These are phyloP conservation scores for Aspergillus fructus DNA, from an alignment of 2,329 filamentous ascomycete genomes.

Conservation along the genomic window DNA sequence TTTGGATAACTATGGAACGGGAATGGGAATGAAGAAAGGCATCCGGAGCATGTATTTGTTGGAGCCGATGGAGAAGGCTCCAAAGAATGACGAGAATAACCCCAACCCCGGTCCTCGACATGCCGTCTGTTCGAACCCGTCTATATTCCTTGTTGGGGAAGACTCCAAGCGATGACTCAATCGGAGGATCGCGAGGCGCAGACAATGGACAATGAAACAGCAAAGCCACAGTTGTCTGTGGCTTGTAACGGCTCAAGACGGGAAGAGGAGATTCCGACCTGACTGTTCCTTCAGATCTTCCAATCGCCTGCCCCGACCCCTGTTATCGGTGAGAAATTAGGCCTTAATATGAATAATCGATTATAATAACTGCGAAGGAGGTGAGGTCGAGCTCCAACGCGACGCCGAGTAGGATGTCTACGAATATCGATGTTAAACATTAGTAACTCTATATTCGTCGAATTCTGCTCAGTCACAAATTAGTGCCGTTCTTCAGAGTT, in stretches of 20 bases:
- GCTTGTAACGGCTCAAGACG: neutral
- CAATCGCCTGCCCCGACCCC: neutral
- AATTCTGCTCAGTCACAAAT: neutral
- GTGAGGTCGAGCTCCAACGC: neutral
- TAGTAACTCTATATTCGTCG: neutral
- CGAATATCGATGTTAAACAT: neutral
- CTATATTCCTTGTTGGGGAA: neutral
- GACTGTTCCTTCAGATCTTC: neutral
- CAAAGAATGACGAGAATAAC: neutral
- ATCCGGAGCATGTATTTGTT: neutral
- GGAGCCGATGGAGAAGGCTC: neutral
- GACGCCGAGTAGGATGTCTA: neutral
- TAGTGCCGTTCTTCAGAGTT: neutral
- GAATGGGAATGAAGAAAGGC: neutral
- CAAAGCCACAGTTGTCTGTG: constrained; percentile 5
- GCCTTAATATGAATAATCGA: neutral
- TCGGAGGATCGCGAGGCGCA: neutral
- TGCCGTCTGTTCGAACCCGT: neutral
- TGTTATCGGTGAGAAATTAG: neutral
- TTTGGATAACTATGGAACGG: neutral
- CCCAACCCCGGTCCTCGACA: neutral
- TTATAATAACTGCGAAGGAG: neutral
- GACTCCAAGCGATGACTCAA: neutral
- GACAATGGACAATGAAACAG: neutral
- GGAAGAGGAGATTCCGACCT: neutral